A percentile compares a stretch with the other conserved stretches of the same genome.
These are phyloP conservation scores for Stygiomarasmius scandens DNA, from an alignment of 1,284 basidiomycete genomes.

Conservation along the genomic window DNA sequence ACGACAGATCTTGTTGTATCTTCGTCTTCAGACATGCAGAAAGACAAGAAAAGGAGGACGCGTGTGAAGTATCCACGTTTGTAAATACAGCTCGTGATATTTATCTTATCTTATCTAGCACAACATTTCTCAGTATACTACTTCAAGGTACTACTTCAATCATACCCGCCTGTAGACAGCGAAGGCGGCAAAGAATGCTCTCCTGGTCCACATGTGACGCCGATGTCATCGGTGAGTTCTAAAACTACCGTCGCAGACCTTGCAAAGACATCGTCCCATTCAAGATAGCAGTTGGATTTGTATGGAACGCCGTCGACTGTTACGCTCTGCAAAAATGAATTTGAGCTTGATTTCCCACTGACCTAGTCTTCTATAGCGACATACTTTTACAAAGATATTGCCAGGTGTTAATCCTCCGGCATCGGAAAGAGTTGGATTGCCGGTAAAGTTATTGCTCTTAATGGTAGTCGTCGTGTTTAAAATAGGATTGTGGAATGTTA, in stretches of 20 bases:
- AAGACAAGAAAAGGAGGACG: background rate
- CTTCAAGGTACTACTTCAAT: too few relatives aligned
- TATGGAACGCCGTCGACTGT: constrained; percentile 56
- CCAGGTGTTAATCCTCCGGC: constrained; percentile 47
- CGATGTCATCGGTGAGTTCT: constrained; percentile 54
- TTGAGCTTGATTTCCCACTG: too few relatives aligned
- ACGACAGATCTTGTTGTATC: background rate
- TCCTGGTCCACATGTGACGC: constrained; percentile 50
- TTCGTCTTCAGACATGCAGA: constrained; percentile 11
- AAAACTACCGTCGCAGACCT: constrained; percentile 50
- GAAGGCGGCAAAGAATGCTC: constrained; percentile 55
- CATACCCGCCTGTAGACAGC: constrained; percentile 59
- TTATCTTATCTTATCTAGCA: too few relatives aligned
- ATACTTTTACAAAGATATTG: constrained; percentile 57
- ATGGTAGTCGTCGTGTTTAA: constrained; percentile 61
- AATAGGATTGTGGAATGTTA: constrained; percentile 61
- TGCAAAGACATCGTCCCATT: constrained; percentile 60
- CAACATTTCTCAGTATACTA: too few relatives aligned
- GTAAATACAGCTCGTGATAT: too few relatives aligned
- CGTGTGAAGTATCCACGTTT: too few relatives aligned
- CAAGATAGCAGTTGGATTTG: constrained; percentile 63
- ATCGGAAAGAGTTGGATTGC: constrained; percentile 41
- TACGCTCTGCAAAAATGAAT: constrained; percentile 43
- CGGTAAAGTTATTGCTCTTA: constrained; percentile 49
- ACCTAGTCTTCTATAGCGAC: too few relatives aligned